Conservation (phyloP, 2,329 filamentous ascomycete genomes). For the Fusarium agapanthi region DNA sequence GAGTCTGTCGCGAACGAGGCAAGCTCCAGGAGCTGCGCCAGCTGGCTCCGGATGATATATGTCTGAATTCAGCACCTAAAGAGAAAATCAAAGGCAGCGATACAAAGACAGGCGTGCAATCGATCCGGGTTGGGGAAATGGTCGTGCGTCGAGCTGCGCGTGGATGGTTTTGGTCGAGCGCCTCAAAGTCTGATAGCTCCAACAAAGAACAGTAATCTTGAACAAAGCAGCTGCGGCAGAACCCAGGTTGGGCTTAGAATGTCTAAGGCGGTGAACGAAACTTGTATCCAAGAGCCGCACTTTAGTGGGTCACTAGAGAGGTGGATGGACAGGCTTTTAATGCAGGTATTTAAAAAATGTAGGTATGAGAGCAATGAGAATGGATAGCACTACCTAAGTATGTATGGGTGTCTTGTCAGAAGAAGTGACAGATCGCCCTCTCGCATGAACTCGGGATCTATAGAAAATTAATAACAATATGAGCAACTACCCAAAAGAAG, state of each 20-base stretch:
- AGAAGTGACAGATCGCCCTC: background rate
- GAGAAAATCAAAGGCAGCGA: background rate
- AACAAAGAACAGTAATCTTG: conserved; percentile 33
- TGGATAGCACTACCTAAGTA: background rate
- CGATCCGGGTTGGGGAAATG: background rate
- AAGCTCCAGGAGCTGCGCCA: conserved; percentile 30
- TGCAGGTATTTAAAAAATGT: background rate
- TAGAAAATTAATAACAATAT: background rate
- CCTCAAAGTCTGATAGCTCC: conserved; percentile 35
- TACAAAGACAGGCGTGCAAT: background rate
- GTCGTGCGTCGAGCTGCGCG: conserved; percentile 24
- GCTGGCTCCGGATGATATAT: conserved; percentile 10
- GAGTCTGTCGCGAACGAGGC: conserved; percentile 30
- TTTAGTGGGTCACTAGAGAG: conserved; percentile 1
- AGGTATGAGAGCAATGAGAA: background rate
- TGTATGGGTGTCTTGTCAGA: background rate
- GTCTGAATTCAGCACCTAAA: conserved; percentile 1
- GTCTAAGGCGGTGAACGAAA: conserved; percentile 14
- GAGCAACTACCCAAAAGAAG: background rate
- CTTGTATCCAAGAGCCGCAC: conserved; percentile 11
- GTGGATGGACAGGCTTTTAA: background rate
- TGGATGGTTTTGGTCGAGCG: conserved; percentile 25
- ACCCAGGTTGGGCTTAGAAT: conserved; percentile 16
- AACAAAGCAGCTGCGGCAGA: conserved; percentile 29
- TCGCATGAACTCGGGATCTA: background rate